Evolutionary conservation across 2,329 filamentous ascomycete genomes (phyloP).

Genomic region (Tolypocladium nubicola): DNA sequence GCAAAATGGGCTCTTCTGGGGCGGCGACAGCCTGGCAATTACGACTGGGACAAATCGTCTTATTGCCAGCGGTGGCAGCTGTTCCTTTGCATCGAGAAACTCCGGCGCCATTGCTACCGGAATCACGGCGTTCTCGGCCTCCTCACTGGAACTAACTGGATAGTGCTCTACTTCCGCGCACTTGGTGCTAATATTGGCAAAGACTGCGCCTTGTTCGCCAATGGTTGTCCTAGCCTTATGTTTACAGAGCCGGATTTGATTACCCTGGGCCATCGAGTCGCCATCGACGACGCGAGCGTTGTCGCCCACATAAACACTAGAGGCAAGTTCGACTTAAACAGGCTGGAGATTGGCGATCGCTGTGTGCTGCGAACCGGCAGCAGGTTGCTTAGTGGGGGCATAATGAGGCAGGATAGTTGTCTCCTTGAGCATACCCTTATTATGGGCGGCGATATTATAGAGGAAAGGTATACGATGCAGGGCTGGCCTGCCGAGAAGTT

Average conservation of each 20-base stretch:
- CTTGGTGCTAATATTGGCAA: slow-evolving; percentile 42
- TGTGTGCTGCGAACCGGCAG: slow-evolving; percentile 42
- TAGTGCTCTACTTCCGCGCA: slow-evolving; percentile 40
- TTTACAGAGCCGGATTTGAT: slow-evolving; percentile 49
- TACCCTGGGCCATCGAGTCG: slow-evolving; percentile 39
- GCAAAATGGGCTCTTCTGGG: slow-evolving; percentile 43
- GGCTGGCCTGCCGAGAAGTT: slow-evolving; percentile 35
- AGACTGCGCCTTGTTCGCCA: slow-evolving; percentile 44
- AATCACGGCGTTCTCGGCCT: slow-evolving; percentile 40
- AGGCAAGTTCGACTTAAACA: slow-evolving; percentile 45
- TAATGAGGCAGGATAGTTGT: slow-evolving; percentile 40
- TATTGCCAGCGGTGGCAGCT: slow-evolving; percentile 51
- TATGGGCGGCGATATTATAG: slow-evolving; percentile 45
- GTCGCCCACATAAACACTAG: slow-evolving; percentile 47
- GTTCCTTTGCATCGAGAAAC: slow-evolving; percentile 38
- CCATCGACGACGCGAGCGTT: slow-evolving; percentile 43
- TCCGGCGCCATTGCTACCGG: slow-evolving; percentile 38
- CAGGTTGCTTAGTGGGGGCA: slow-evolving; percentile 39
- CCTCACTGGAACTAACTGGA: slow-evolving; percentile 41
- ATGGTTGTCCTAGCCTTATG: slow-evolving; percentile 38
- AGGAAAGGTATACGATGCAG: slow-evolving; percentile 37
- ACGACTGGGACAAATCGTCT: slow-evolving; percentile 45
- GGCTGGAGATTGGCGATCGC: slow-evolving; percentile 36
- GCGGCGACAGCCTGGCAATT: slow-evolving; percentile 37
- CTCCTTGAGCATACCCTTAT: slow-evolving; percentile 47